Percentiles rank a stretch among this genome's conserved stretches.
These are phyloP conservation scores for Mortierella alpina DNA, from an alignment of 192 early-diverging fungal species.

Conservation along the genomic window DNA sequence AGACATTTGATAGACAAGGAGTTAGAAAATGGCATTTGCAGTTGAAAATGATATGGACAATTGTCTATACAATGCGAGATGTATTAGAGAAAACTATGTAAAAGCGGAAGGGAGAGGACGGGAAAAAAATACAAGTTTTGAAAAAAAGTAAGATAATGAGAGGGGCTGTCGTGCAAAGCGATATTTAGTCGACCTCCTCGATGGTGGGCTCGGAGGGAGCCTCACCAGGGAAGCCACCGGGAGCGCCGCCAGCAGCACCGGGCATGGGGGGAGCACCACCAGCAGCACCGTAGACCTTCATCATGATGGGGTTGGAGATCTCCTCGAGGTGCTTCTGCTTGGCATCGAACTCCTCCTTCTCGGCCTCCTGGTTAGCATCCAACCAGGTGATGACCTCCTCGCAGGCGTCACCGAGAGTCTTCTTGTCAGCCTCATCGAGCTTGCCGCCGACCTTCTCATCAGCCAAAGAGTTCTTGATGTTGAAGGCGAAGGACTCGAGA, in stretches of 20 bases:
- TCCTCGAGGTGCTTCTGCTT: slow-evolving; percentile 95
- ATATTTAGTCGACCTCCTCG: slow-evolving; percentile 81
- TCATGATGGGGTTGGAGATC: slow-evolving; percentile 97
- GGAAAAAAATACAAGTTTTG: slow-evolving; percentile 32
- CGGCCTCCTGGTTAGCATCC: slow-evolving; percentile 92
- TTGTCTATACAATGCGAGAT: slow-evolving; percentile 9
- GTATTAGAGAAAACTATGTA: not conserved
- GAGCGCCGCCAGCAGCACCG: slow-evolving; percentile 76
- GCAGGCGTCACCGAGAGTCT: slow-evolving; percentile 83
- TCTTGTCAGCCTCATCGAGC: slow-evolving; percentile 89
- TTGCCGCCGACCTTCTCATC: slow-evolving; percentile 88
- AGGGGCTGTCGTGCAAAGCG: not conserved
- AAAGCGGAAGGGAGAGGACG: slow-evolving; percentile 10
- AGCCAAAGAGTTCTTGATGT: slow-evolving; percentile 87
- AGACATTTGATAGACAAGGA: too few relatives aligned
- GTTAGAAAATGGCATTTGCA: slow-evolving; percentile 6
- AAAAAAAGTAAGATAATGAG: slow-evolving; percentile 14
- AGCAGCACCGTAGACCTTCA: slow-evolving; percentile 87
- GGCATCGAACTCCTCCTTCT: slow-evolving; percentile 97
- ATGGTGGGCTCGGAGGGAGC: slow-evolving; percentile 71
- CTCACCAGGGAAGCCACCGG: slow-evolving; percentile 80
- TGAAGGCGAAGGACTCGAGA: slow-evolving; percentile 97
- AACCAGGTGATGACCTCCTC: slow-evolving; percentile 96
- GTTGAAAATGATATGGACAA: slow-evolving; percentile 29
- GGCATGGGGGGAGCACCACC: slow-evolving; percentile 75